These are phyloP conservation scores for Piromyces finnis DNA, from an alignment of 192 early-diverging fungal species.

Conservation along the genomic window DNA sequence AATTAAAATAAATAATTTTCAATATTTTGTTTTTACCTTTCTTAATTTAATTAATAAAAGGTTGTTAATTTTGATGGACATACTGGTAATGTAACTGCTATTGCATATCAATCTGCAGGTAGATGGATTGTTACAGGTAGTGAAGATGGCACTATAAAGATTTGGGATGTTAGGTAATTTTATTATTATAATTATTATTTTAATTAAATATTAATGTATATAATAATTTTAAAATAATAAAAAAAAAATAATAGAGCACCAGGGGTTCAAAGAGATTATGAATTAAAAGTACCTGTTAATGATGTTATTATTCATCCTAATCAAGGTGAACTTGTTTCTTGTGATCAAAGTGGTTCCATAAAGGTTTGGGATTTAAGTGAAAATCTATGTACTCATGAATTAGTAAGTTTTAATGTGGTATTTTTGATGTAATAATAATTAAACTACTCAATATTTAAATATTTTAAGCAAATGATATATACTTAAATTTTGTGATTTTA, in stretches of 20 bases:
- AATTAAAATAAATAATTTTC: too few relatives aligned
- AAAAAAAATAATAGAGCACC: conserved; percentile 16
- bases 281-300: conserved; percentile 32
- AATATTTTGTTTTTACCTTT: too few relatives aligned
- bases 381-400: conserved; percentile 33
- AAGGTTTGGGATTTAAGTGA: conserved; percentile 41
- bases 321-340: conserved; percentile 38
- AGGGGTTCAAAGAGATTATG: conserved; percentile 33
- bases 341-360: conserved; percentile 32
- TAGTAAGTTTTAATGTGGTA: too few relatives aligned
- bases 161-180: conserved; percentile 28
- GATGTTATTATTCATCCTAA: conserved; percentile 44
- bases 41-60: too few relatives aligned
- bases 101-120: conserved; percentile 34
- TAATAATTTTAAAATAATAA: background rate
- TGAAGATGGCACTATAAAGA: conserved; percentile 43
- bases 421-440: too few relatives aligned
- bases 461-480: too few relatives aligned
- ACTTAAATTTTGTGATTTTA: too few relatives aligned
- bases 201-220: too few relatives aligned
- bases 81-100: conserved; percentile 28
- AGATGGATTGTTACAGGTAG: conserved; percentile 34
- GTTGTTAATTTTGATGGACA: conserved; percentile 29
- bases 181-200: background rate
- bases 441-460: too few relatives aligned